Percentiles rank a stretch among this genome's conserved stretches.
These are phyloP conservation scores for Diaporthe longicolla DNA, from an alignment of 2,329 filamentous ascomycete genomes.

Conservation along the genomic window DNA sequence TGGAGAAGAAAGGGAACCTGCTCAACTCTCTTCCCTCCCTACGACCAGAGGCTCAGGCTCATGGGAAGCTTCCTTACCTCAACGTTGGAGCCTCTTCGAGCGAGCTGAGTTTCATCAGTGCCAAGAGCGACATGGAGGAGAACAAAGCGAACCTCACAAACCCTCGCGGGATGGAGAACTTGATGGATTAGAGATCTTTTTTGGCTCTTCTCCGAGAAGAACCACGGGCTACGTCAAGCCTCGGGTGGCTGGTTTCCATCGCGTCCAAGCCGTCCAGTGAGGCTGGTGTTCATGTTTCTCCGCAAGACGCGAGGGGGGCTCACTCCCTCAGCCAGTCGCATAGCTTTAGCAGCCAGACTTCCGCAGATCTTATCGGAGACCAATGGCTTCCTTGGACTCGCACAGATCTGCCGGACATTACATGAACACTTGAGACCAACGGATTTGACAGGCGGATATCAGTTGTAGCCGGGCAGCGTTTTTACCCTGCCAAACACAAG, in stretches of 20 bases:
- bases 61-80: conserved; percentile 39
- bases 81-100: conserved; percentile 38
- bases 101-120: conserved; percentile 42
- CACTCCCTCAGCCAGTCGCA: background rate
- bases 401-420: background rate
- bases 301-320: background rate
- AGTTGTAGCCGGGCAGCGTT: conserved; percentile 26
- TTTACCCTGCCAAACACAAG: background rate
- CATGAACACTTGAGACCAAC: background rate
- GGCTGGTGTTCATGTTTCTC: background rate
- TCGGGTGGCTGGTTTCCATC: background rate
- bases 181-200: conserved; percentile 52
- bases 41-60: conserved; percentile 47
- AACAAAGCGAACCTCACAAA: conserved; percentile 52
- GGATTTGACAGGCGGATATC: background rate
- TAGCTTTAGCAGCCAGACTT: conserved; percentile 19
- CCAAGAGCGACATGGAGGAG: conserved; percentile 43
- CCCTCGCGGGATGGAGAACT: conserved; percentile 56
- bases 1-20: conserved; percentile 42
- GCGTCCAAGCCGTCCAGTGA: background rate
- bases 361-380: conserved; percentile 16
- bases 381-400: conserved; percentile 10
- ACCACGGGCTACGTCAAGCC: background rate
- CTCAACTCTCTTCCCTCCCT: conserved; percentile 45
- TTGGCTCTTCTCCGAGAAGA: conserved; percentile 2